Conservation (phyloP, 768 basidiomycete genomes). For the Galerina marginata region DNA sequence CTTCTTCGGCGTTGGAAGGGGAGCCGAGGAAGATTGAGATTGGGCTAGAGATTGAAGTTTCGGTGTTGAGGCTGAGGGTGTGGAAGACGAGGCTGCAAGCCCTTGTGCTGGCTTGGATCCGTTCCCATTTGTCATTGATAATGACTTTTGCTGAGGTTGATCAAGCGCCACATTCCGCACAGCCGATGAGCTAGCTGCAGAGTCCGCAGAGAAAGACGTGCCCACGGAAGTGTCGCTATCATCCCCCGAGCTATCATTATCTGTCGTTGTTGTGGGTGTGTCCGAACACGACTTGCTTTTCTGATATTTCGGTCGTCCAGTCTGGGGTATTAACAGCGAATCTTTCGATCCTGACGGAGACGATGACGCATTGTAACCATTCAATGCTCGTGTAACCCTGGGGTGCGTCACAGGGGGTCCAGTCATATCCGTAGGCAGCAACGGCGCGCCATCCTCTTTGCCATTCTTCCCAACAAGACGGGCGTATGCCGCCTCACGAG, state of each 20-base stretch:
- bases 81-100: not conserved
- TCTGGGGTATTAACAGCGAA: conserved; percentile 28
- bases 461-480: conserved; percentile 8
- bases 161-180: not conserved
- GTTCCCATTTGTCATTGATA: no score
- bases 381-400: conserved; percentile 15
- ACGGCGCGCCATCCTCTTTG: not conserved
- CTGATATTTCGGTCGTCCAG: not conserved
- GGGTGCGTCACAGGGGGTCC: conserved; percentile 9
- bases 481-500: conserved; percentile 20
- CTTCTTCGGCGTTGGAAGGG: conserved; percentile 27
- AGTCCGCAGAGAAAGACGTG: conserved; percentile 32
- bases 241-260: conserved; percentile 42
- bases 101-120: no score
- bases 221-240: conserved; percentile 48
- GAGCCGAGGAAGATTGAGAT: not conserved
- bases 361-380: conserved; percentile 12
- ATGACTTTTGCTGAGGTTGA: not conserved
- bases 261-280: conserved; percentile 13
- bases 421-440: not conserved
- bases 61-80: not conserved
- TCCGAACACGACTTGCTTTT: conserved; percentile 18
- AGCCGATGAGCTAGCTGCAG: conserved; percentile 10
- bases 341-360: conserved; percentile 23
- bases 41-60: not conserved